These are phyloP conservation scores for Delitschia confertaspora DNA, from an alignment of 495 filamentous ascomycete genomes.

Conservation along the genomic window DNA sequence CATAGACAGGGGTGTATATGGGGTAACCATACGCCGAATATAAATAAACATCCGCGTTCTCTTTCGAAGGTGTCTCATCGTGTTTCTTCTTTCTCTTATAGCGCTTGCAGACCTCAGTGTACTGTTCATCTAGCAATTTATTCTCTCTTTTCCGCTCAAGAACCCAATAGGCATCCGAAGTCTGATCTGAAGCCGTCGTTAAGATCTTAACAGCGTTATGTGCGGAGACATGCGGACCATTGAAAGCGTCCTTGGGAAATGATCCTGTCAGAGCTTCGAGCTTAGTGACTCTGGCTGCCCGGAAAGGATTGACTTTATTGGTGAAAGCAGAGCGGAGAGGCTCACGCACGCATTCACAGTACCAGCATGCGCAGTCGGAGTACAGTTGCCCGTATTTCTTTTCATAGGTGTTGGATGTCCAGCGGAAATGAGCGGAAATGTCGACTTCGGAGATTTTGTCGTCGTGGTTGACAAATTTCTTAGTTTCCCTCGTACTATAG, in stretches of 20 bases:
- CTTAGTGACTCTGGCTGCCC: slow-evolving; percentile 40
- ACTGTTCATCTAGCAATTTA: slow-evolving; percentile 48
- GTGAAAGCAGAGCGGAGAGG: slow-evolving; percentile 45
- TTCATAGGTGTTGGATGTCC: slow-evolving; percentile 64
- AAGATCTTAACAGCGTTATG: slow-evolving; percentile 49
- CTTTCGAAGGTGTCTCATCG: slow-evolving; percentile 40
- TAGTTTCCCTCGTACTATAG: slow-evolving; percentile 39
- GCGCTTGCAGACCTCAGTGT: slow-evolving; percentile 52
- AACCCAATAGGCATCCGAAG: too few relatives aligned
- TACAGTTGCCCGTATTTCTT: slow-evolving; percentile 57
- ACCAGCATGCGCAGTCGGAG: slow-evolving; percentile 83
- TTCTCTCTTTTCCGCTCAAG: slow-evolving; percentile 15
- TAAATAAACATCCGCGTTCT: slow-evolving; percentile 46
- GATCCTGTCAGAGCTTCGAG: too few relatives aligned
- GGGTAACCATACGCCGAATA: slow-evolving; percentile 45
- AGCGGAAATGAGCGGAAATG: slow-evolving; percentile 58
- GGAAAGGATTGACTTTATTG: slow-evolving; percentile 25
- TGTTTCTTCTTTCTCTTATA: slow-evolving; percentile 49
- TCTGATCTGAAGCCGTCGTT: neutral
- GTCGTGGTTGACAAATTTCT: slow-evolving; percentile 69
- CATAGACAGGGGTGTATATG: slow-evolving; percentile 43
- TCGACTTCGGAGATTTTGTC: slow-evolving; percentile 65
- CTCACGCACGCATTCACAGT: slow-evolving; percentile 70
- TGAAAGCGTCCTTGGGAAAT: slow-evolving; percentile 42
- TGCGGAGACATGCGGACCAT: slow-evolving; percentile 61